A percentile compares a stretch with the other conserved stretches of the same genome.
These are phyloP conservation scores for Gossypium turneri DNA, from an alignment of 345 rosid genomes.

Conservation along the genomic window DNA sequence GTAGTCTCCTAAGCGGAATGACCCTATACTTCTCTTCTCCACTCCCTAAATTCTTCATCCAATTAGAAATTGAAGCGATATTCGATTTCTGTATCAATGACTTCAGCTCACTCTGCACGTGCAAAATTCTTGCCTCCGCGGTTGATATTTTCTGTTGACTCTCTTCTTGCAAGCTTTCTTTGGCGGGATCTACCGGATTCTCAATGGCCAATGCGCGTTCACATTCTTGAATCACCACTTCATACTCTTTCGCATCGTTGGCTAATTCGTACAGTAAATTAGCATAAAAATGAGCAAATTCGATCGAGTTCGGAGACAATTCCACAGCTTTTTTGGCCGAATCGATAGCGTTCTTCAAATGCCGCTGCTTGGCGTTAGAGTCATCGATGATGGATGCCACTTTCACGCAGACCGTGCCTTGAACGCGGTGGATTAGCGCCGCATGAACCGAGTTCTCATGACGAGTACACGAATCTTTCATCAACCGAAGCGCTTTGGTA, in stretches of 20 bases:
- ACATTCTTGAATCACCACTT: conserved; percentile 80
- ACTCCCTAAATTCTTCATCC: conserved; percentile 77
- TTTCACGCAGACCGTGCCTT: conserved; percentile 69
- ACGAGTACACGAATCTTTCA: conserved; percentile 66
- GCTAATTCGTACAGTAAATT: conserved; percentile 83
- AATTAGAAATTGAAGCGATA: conserved; percentile 64
- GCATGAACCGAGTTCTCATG: conserved; percentile 47
- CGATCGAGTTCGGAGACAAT: conserved; percentile 69
- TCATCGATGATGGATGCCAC: conserved; percentile 78
- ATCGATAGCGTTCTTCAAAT: conserved; percentile 64
- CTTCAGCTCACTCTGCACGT: conserved; percentile 72
- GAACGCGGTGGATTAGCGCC: conserved; percentile 72
- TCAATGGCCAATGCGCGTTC: conserved; percentile 72
- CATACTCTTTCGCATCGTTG: conserved; percentile 70
- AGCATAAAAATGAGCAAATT: conserved; percentile 81
- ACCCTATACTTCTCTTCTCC: conserved; percentile 81
- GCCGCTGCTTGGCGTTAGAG: conserved; percentile 59
- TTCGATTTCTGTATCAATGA: conserved; percentile 69
- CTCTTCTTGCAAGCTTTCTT: conserved; percentile 83
- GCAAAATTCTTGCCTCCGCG: conserved; percentile 69
- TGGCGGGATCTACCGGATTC: conserved; percentile 83
- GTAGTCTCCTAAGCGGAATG: conserved; percentile 63
- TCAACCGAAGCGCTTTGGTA: conserved; percentile 73
- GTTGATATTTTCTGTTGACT: conserved; percentile 65
- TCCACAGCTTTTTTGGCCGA: conserved; percentile 71